Evolutionary conservation across 2,329 filamentous ascomycete species (phyloP).

Genomic region (Sarocladiaceae sp.): DNA sequence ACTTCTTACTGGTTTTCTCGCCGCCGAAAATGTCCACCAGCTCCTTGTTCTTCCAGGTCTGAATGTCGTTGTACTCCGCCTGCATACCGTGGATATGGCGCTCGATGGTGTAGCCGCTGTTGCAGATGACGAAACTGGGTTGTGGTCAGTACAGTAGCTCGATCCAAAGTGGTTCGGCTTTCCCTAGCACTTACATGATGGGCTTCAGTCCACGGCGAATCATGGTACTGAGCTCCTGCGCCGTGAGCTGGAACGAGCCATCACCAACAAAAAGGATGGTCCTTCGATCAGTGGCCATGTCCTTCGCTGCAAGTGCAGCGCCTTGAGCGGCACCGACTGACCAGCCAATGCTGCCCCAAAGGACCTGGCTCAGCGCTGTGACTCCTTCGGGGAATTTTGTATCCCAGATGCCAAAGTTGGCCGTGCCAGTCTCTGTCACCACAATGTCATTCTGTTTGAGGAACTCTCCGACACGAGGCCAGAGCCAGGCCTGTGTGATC

Average conservation of each 20-base stretch:
- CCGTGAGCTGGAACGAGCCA: slow-evolving; percentile 78
- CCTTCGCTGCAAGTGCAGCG: slow-evolving; percentile 68
- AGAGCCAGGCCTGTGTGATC: slow-evolving; percentile 70
- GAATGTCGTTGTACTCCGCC: slow-evolving; percentile 74
- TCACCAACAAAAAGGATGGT: slow-evolving; percentile 87
- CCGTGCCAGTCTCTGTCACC: slow-evolving; percentile 80
- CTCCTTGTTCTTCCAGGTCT: slow-evolving; percentile 65
- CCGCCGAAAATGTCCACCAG: slow-evolving; percentile 64
- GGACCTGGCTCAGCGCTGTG: slow-evolving; percentile 72
- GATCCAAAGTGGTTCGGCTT: not conserved
- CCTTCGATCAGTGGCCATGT: slow-evolving; percentile 51
- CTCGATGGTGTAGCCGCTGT: slow-evolving; percentile 86
- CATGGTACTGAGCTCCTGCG: slow-evolving; percentile 80
- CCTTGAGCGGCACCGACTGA: slow-evolving; percentile 53
- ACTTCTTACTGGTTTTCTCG: slow-evolving; percentile 52
- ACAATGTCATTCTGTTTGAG: slow-evolving; percentile 68
- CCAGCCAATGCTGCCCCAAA: slow-evolving; percentile 63
- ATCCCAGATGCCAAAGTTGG: slow-evolving; percentile 84
- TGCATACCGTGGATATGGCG: slow-evolving; percentile 81
- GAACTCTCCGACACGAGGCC: slow-evolving; percentile 70
- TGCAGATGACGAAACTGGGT: slow-evolving; percentile 70
- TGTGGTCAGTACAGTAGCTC: slow-evolving; percentile 14
- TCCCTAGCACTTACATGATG: slow-evolving; percentile 60
- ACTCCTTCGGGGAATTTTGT: slow-evolving; percentile 72
- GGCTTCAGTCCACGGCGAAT: slow-evolving; percentile 66